A percentile compares a stretch with the other conserved stretches of the same genome.
Evolutionary conservation across 140 eudicot genomes (phyloP).

Genomic region (Cichorium intybus): DNA sequence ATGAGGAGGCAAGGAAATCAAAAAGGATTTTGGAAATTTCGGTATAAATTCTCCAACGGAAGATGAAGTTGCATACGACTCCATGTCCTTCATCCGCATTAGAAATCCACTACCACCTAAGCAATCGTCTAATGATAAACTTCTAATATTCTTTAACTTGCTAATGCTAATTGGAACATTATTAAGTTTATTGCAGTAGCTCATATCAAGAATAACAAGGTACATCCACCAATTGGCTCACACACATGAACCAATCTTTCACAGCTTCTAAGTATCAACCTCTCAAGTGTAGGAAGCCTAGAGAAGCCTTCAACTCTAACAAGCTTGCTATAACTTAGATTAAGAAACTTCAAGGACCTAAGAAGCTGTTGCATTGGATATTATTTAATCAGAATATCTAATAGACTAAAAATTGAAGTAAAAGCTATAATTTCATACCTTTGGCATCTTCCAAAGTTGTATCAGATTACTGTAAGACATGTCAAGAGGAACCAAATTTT

Average conservation of each 20-base stretch:
- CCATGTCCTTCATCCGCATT: no score
- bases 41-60: neutral
- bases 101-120: no score
- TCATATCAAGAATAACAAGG: neutral
- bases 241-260: neutral
- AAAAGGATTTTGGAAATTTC: neutral
- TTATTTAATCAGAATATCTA: neutral
- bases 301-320: neutral
- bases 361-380: neutral
- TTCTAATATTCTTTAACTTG: neutral
- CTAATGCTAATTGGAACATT: neutral
- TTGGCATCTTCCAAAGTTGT: constrained; percentile 13
- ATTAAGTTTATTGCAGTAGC: neutral
- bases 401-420: neutral
- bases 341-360: constrained; percentile 10
- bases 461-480: constrained; percentile 18
- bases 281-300: neutral
- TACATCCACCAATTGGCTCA: neutral
- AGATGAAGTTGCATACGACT: neutral
- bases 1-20: neutral
- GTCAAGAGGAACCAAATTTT: constrained; percentile 23
- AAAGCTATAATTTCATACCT: constrained; percentile 6
- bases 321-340: constrained; percentile 16
- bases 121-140: neutral
- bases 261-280: neutral